Evolutionary conservation across 2,329 filamentous ascomycete genomes (phyloP), one percentile per base, ranked within the genome.

Genomic region (Venturia pyrina): DNA sequence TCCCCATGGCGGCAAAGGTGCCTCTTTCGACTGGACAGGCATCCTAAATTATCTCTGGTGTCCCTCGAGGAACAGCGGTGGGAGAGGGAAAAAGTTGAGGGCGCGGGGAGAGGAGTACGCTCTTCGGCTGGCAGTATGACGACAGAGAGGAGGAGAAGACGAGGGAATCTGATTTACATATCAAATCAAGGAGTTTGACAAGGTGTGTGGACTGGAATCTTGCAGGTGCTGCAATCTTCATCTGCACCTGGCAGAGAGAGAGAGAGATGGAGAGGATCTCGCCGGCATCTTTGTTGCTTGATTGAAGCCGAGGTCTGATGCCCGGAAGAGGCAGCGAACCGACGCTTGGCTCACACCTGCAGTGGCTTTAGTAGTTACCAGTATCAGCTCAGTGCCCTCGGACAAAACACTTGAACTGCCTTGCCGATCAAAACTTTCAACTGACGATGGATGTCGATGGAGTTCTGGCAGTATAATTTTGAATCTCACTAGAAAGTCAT

Each of bases 1-100:
- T 65, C 93, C 93, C 93, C 93, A 98, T 65, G 95, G 90, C 53
- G 95, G 92, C 67, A 98, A 85, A 70, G 81, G 81, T 64, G 81
- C 81, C 69, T 86, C 82, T 77, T 92, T 93, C 48, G 83, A 85
- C 73, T 82, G 81, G 66, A 78, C 80, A 66, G 81, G 75, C 83
- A 86, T 86, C 50, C 24, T 40, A 5, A 11, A 21, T 28, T 32
- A 48, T 32, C 34, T 32, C 32, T 32, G 21, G 21, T 53, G n/a
- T 43, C 32, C 32, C 34, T 62, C 21, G 40, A 44, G 44, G 7
- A 15, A 64, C 8, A 13, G 44, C 28, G 40, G 50, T 56, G 53
- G 57, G 43, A n/a, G 15, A 24, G 46, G 24, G 5, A 19, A 19
- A 37, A 53, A 53, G 44, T 34, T 53, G 46, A 24, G 24, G 46